Percentiles rank a stretch among this genome's conserved stretches.
Evolutionary conservation across 805 yeast species (phyloP).

Genomic region (Suhomyces sp.): DNA sequence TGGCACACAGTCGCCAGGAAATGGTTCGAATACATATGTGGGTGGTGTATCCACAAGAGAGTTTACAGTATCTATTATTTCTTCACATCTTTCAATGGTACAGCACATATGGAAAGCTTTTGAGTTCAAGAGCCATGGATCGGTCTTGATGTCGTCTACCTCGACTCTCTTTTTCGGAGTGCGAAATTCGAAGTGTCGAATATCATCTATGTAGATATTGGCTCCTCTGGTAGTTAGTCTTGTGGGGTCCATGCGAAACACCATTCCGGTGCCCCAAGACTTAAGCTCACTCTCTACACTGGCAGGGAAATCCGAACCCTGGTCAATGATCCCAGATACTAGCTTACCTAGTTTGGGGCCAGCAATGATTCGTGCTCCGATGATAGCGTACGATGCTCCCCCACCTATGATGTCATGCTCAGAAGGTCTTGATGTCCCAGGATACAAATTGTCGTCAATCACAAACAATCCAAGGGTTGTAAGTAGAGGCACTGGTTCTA

Average conservation of each 20-base stretch:
- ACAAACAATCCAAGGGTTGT: slow-evolving; percentile 86
- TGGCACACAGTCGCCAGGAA: slow-evolving; percentile 68
- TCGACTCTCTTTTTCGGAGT: slow-evolving; percentile 61
- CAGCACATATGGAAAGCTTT: slow-evolving; percentile 69
- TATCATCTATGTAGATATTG: slow-evolving; percentile 66
- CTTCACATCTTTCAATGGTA: slow-evolving; percentile 58
- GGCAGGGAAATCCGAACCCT: slow-evolving; percentile 73
- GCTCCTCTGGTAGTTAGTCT: slow-evolving; percentile 79
- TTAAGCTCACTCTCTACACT: slow-evolving; percentile 43
- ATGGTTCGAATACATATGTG: slow-evolving; percentile 78
- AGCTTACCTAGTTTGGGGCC: slow-evolving; percentile 29
- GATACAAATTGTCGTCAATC: slow-evolving; percentile 76
- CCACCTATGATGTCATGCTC: slow-evolving; percentile 73
- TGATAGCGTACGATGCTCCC: slow-evolving; percentile 78
- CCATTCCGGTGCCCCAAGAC: slow-evolving; percentile 60
- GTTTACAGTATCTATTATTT: slow-evolving; percentile 35
- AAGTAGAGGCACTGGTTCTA: slow-evolving; percentile 22
- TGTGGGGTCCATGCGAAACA: slow-evolving; percentile 47
- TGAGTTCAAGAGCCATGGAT: slow-evolving; percentile 33
- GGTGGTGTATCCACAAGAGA: slow-evolving; percentile 21
- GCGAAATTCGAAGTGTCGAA: slow-evolving; percentile 53
- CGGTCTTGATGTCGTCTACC: slow-evolving; percentile 48
- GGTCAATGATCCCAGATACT: slow-evolving; percentile 72
- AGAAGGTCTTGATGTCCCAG: slow-evolving; percentile 29
- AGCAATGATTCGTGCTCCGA: slow-evolving; percentile 65